Percentiles rank a stretch among this genome's conserved stretches.
Evolutionary conservation across 306 rosid genomes (phyloP).

Genomic region (Trifolium dubium): DNA sequence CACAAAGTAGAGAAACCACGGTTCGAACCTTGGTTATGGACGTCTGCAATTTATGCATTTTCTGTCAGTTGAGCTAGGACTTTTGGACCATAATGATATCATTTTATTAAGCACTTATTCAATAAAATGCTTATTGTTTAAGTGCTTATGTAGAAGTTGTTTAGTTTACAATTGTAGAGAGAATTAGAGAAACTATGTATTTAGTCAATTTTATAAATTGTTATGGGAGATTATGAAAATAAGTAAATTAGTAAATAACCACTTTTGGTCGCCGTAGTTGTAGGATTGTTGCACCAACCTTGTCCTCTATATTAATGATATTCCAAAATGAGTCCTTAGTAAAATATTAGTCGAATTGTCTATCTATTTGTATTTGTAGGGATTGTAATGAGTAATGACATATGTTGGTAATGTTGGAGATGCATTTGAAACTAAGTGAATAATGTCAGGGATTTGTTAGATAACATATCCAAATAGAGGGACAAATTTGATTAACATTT

Average conservation of each 20-base stretch:
- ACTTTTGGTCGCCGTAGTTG: not conserved
- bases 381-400: not conserved
- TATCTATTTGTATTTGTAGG: not conserved
- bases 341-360: not conserved
- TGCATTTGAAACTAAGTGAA: not conserved
- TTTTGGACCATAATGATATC: no score
- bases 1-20: no score
- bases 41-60: no score
- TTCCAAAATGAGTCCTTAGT: not conserved
- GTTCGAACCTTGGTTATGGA: no score
- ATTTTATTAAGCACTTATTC: not conserved
- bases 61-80: no score
- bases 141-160: constrained; percentile 1
- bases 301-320: not conserved
- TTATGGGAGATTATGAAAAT: not conserved
- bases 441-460: not conserved
- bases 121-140: not conserved
- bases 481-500: not conserved
- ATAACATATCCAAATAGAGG: not conserved
- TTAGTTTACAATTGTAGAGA: not conserved
- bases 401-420: not conserved
- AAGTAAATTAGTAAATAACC: not conserved
- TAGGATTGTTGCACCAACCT: not conserved
- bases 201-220: not conserved
- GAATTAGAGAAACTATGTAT: not conserved